Conservation (phyloP, 176 grass and related monocot genomes). For the Zizania latifolia region DNA sequence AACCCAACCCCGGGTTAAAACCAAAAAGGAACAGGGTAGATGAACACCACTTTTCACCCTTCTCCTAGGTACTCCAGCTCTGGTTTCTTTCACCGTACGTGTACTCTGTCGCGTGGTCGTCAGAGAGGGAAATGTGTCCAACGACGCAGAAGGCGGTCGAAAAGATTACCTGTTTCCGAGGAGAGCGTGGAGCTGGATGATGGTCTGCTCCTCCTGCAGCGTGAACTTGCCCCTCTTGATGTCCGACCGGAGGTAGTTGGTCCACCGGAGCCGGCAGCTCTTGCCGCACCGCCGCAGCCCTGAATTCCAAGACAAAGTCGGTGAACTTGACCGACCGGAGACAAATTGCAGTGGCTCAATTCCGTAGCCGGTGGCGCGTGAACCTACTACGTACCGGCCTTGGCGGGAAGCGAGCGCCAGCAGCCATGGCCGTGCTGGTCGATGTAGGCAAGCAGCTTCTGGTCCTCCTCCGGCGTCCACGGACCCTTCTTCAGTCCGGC, state of each 20-base stretch:
- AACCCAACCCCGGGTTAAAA: neutral
- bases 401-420: slow-evolving; percentile 67
- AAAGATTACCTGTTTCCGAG: slow-evolving; percentile 62
- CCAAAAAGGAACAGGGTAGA: neutral
- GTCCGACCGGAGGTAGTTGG: slow-evolving; percentile 72
- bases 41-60: neutral
- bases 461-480: slow-evolving; percentile 57
- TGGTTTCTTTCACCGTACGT: neutral
- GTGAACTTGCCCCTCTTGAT: slow-evolving; percentile 75
- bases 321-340: neutral
- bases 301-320: neutral
- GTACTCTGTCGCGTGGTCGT: neutral
- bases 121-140: neutral
- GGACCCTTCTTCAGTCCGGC: slow-evolving; percentile 55
- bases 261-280: slow-evolving; percentile 80
- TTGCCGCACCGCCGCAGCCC: slow-evolving; percentile 69
- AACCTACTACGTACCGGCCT: slow-evolving; percentile 37
- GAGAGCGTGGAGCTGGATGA: slow-evolving; percentile 75
- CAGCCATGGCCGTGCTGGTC: slow-evolving; percentile 60
- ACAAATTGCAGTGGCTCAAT: too few relatives aligned
- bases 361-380: too few relatives aligned
- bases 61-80: neutral
- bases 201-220: slow-evolving; percentile 69
- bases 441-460: slow-evolving; percentile 58
- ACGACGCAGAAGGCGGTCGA: neutral